Evolutionary conservation across 2,329 filamentous ascomycete genomes (phyloP).

Genomic region (Claviceps arundinis): DNA sequence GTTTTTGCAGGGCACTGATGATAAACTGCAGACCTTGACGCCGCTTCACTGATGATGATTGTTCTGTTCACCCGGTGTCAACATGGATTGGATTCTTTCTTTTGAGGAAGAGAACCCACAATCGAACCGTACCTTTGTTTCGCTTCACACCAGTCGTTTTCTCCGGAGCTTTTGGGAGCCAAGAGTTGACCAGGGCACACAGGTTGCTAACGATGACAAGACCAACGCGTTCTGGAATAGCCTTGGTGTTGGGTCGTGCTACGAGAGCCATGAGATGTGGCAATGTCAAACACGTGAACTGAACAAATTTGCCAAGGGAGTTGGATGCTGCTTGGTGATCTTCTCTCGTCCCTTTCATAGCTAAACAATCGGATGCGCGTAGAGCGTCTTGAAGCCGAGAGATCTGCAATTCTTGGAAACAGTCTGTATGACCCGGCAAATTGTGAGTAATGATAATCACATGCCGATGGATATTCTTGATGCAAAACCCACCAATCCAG

Average conservation of each 20-base stretch:
- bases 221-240: conserved; percentile 48
- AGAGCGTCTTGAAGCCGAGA: conserved; percentile 17
- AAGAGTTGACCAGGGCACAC: conserved; percentile 61
- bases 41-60: conserved; percentile 27
- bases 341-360: conserved; percentile 3
- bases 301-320: conserved; percentile 23
- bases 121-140: conserved; percentile 23
- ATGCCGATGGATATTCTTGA: not conserved
- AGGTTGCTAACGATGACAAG: conserved; percentile 69
- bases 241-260: conserved; percentile 47
- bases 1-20: conserved; percentile 57
- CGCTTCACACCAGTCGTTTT: conserved; percentile 23
- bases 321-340: conserved; percentile 12
- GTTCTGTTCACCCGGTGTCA: conserved; percentile 16
- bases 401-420: conserved; percentile 28
- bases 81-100: not conserved
- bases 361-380: conserved; percentile 8
- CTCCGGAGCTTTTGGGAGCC: conserved; percentile 52
- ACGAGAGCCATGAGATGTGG: conserved; percentile 65
- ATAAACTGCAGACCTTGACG: conserved; percentile 46
- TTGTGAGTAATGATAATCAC: not conserved
- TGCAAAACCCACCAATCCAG: conserved; percentile 61
- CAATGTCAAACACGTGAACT: conserved; percentile 45
- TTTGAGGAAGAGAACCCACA: not conserved
- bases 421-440: conserved; percentile 22